These are phyloP conservation scores for Kluyveromyces sp. DNA, from an alignment of 1,139 yeast genomes.

Conservation along the genomic window DNA sequence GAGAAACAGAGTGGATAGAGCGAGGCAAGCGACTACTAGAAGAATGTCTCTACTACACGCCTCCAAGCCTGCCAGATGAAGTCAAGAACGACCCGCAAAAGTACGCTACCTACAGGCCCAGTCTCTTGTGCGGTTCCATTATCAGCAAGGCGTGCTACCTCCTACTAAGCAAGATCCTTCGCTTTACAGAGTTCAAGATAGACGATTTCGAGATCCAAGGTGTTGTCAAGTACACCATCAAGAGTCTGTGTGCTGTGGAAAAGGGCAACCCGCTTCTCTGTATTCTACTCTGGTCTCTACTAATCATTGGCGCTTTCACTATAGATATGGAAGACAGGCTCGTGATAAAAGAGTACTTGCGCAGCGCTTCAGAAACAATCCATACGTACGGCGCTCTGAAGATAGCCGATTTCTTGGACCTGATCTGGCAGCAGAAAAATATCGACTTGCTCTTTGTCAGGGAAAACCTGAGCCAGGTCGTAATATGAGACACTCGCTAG, in stretches of 20 bases:
- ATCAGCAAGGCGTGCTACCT: slow-evolving; percentile 16
- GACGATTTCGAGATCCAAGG: slow-evolving; percentile 13
- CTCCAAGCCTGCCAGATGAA: slow-evolving; percentile 13
- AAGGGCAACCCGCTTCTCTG: slow-evolving; percentile 14
- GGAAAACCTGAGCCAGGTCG: slow-evolving; percentile 12
- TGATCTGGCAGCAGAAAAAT: slow-evolving; percentile 13
- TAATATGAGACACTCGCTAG: slow-evolving; percentile 6
- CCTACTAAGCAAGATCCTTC: slow-evolving; percentile 12
- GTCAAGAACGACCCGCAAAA: slow-evolving; percentile 12
- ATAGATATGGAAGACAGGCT: slow-evolving; percentile 11
- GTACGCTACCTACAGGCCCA: slow-evolving; percentile 14
- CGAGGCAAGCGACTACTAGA: slow-evolving; percentile 11
- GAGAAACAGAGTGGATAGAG: slow-evolving; percentile 10
- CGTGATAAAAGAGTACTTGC: slow-evolving; percentile 12
- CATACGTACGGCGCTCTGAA: slow-evolving; percentile 14
- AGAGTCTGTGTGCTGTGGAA: slow-evolving; percentile 13
- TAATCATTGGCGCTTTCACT: slow-evolving; percentile 14
- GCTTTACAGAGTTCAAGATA: slow-evolving; percentile 10
- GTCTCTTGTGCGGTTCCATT: slow-evolving; percentile 15
- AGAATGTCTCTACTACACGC: slow-evolving; percentile 16
- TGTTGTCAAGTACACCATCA: slow-evolving; percentile 14
- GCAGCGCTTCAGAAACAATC: slow-evolving; percentile 14
- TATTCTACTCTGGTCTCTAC: slow-evolving; percentile 15
- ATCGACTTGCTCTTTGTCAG: slow-evolving; percentile 11
- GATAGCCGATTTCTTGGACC: slow-evolving; percentile 10